A percentile compares a stretch with the other conserved stretches of the same genome.
Conservation (phyloP, 2,329 filamentous ascomycete species). For the Tolypocladium cylindrosporum region DNA sequence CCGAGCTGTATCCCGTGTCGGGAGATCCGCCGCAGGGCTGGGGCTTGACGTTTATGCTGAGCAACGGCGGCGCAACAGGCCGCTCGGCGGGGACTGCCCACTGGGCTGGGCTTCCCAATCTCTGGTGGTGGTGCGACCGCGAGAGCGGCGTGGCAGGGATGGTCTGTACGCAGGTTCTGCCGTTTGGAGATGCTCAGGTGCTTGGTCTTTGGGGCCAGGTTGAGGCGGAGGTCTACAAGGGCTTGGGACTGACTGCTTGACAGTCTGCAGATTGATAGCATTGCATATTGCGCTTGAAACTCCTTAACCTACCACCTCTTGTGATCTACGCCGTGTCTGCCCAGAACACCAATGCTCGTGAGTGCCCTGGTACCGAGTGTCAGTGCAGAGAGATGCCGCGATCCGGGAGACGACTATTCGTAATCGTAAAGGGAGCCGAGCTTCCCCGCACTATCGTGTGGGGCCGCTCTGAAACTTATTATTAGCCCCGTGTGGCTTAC, state of each 20-base stretch:
- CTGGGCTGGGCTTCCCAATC: conserved; percentile 52
- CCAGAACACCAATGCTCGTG: neutral
- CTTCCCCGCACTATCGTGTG: too few species aligned
- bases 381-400: too few species aligned
- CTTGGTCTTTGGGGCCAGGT: conserved; percentile 27
- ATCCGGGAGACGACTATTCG: too few species aligned
- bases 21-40: conserved; percentile 49
- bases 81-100: conserved; percentile 37
- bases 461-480: too few species aligned
- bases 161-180: conserved; percentile 38
- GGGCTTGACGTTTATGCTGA: conserved; percentile 51
- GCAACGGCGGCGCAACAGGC: conserved; percentile 35
- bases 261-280: neutral
- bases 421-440: too few species aligned
- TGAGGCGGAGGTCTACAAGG: conserved; percentile 26
- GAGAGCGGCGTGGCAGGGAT: conserved; percentile 48
- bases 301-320: neutral
- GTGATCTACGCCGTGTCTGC: neutral
- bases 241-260: neutral
- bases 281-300: neutral
- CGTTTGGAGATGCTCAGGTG: conserved; percentile 34
- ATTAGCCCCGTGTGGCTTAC: too few species aligned
- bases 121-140: conserved; percentile 54
- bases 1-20: conserved; percentile 38
- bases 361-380: too few species aligned